These are phyloP conservation scores for Hypseocharis bilobata DNA, from an alignment of 441 rosid genomes.

Conservation along the genomic window DNA sequence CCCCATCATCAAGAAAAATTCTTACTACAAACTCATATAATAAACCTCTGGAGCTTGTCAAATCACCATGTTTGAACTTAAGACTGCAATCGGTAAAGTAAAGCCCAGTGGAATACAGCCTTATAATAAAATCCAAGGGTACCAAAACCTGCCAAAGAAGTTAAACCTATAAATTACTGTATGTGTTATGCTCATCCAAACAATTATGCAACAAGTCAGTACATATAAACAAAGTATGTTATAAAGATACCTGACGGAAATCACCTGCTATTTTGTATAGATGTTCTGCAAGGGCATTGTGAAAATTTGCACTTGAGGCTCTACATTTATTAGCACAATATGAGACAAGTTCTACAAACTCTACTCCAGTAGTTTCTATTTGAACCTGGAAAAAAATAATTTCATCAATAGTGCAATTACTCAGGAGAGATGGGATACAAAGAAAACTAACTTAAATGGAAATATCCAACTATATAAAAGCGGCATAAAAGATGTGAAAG, in stretches of 20 bases:
- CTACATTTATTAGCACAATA: constrained; percentile 65
- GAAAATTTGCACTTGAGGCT: constrained; percentile 29
- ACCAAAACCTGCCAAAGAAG: constrained; percentile 45
- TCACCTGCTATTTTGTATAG: constrained; percentile 39
- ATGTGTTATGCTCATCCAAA: constrained; percentile 16
- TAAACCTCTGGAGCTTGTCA: constrained; percentile 24
- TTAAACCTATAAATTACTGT: constrained; percentile 19
- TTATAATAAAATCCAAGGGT: constrained; percentile 46
- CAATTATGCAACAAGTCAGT: constrained; percentile 12
- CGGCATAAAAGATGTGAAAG: neutral
- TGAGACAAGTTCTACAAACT: constrained; percentile 55
- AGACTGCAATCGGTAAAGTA: constrained; percentile 28
- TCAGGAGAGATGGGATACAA: neutral
- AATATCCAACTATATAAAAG: neutral
- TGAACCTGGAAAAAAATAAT: constrained; percentile 40
- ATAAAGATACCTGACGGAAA: constrained; percentile 44
- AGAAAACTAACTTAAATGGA: neutral
- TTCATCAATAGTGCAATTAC: constrained; percentile 7
- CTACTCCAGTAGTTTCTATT: constrained; percentile 30
- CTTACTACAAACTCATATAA: constrained; percentile 35
- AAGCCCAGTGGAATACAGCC: constrained; percentile 65
- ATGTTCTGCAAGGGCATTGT: constrained; percentile 40
- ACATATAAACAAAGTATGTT: constrained; percentile 17
- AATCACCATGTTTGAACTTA: constrained; percentile 30
- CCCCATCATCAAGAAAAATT: constrained; percentile 38